A percentile compares a stretch with the other conserved stretches of the same genome.
phyloP scores from a whole-genome alignment of 345 rosid genomes.

The Linum tenue region DNA sequence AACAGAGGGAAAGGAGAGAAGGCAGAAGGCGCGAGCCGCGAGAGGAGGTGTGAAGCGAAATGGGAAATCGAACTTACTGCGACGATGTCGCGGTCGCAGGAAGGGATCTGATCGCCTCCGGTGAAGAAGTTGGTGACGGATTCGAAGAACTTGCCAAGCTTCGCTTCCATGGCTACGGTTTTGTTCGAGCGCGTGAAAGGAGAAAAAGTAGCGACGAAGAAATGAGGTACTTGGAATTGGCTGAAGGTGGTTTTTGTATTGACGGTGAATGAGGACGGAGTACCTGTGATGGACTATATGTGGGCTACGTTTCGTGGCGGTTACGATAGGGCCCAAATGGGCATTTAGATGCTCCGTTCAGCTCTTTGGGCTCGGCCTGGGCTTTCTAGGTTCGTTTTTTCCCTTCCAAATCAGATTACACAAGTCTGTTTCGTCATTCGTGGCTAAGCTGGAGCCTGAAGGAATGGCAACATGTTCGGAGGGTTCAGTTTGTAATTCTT shows the following conservation, averaged over 20 bases:
- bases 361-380: too few relatives aligned
- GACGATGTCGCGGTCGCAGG: slow-evolving; percentile 66
- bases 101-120: slow-evolving; percentile 60
- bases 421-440: too few relatives aligned
- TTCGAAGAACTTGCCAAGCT: slow-evolving; percentile 17
- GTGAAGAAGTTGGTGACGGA: slow-evolving; percentile 42
- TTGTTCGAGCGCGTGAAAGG: neutral
- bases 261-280: neutral
- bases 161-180: slow-evolving; percentile 16
- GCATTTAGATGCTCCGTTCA: too few relatives aligned
- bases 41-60: neutral
- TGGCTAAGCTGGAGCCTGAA: too few relatives aligned
- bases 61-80: slow-evolving; percentile 24
- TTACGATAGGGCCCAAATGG: too few relatives aligned
- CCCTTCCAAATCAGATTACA: too few relatives aligned
- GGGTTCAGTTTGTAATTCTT: too few relatives aligned
- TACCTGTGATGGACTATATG: too few relatives aligned
- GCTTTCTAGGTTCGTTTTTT: too few relatives aligned
- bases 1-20: neutral
- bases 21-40: neutral
- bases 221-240: neutral
- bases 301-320: too few relatives aligned
- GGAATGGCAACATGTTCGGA: too few relatives aligned
- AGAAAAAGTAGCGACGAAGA: neutral
- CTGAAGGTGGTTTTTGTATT: neutral